Evolutionary conservation across 257 asterid genomes (phyloP).

Genomic region (Fraxinus anomala): DNA sequence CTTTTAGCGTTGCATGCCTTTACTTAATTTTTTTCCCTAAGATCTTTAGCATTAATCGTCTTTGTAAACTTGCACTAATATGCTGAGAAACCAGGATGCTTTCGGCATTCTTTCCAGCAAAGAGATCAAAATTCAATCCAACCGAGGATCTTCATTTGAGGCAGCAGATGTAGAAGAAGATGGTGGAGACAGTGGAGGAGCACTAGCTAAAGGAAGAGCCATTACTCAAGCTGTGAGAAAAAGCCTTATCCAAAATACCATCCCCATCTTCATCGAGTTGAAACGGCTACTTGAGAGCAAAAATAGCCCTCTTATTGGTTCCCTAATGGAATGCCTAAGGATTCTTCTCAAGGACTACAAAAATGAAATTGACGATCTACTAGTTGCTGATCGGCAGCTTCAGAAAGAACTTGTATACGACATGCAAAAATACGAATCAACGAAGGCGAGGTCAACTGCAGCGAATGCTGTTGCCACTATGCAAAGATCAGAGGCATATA

Average conservation of each 20-base stretch:
- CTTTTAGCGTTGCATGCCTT: no score
- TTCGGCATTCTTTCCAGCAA: constrained; percentile 81
- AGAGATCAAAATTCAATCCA: constrained; percentile 75
- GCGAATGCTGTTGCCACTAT: constrained; percentile 62
- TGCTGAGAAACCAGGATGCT: constrained; percentile 60
- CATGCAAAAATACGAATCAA: constrained; percentile 76
- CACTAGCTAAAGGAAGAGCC: constrained; percentile 61
- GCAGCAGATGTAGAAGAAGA: constrained; percentile 71
- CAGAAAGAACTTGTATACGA: constrained; percentile 90
- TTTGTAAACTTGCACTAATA: not conserved
- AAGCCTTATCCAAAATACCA: constrained; percentile 82
- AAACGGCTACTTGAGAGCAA: constrained; percentile 78
- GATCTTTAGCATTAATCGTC: no score
- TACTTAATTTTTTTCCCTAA: no score
- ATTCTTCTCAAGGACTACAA: constrained; percentile 92
- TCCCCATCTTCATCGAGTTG: constrained; percentile 91
- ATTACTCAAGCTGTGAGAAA: constrained; percentile 86
- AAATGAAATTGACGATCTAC: constrained; percentile 81
- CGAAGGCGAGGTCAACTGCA: constrained; percentile 64
- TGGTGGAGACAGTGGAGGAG: constrained; percentile 47
- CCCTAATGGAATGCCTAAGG: constrained; percentile 95
- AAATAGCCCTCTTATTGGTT: constrained; percentile 84
- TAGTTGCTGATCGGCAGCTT: constrained; percentile 83
- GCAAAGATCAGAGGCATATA: constrained; percentile 46
- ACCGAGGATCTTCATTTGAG: constrained; percentile 62